Percentiles rank a stretch among this genome's conserved stretches.
These are phyloP conservation scores for Pseudogymnoascus sp. DNA, from an alignment of 2,329 filamentous ascomycete genomes.

Conservation along the genomic window DNA sequence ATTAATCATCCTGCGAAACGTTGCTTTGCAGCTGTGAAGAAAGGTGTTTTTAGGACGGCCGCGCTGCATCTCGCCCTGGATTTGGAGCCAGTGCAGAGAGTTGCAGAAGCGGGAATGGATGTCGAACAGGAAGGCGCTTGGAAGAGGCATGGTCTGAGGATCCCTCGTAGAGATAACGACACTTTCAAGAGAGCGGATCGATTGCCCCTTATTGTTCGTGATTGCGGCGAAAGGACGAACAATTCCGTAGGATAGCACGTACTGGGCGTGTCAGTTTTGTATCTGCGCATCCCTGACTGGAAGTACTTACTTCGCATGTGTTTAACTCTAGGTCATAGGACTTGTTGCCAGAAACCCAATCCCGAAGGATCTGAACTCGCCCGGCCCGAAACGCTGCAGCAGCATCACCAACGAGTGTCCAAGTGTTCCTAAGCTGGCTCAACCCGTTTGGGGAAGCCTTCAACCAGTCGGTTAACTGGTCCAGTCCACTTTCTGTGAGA, in stretches of 20 bases:
- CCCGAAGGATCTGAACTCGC: not conserved
- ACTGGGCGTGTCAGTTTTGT: not conserved
- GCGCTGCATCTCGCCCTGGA: not conserved
- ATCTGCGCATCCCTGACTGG: not conserved
- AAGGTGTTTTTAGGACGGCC: not conserved
- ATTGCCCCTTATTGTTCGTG: not conserved
- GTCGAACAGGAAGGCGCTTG: conserved; percentile 7
- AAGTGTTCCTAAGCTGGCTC: not conserved
- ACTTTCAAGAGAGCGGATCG: not conserved
- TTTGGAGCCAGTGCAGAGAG: not conserved
- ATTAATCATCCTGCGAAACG: not conserved
- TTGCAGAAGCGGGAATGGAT: conserved; percentile 11
- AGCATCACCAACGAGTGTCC: not conserved
- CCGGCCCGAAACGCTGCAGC: not conserved
- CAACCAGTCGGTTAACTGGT: not conserved
- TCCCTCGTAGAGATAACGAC: not conserved
- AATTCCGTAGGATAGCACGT: not conserved
- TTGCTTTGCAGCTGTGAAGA: not conserved
- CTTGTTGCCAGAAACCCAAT: not conserved
- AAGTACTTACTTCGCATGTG: not conserved
- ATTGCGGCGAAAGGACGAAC: not conserved
- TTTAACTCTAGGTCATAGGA: not conserved
- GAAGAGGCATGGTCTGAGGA: not conserved
- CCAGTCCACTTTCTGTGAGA: not conserved
- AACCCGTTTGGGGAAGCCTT: not conserved